These are phyloP conservation scores for Eragrostis tef DNA, from an alignment of 202 grass and related monocot species.

Conservation along the genomic window DNA sequence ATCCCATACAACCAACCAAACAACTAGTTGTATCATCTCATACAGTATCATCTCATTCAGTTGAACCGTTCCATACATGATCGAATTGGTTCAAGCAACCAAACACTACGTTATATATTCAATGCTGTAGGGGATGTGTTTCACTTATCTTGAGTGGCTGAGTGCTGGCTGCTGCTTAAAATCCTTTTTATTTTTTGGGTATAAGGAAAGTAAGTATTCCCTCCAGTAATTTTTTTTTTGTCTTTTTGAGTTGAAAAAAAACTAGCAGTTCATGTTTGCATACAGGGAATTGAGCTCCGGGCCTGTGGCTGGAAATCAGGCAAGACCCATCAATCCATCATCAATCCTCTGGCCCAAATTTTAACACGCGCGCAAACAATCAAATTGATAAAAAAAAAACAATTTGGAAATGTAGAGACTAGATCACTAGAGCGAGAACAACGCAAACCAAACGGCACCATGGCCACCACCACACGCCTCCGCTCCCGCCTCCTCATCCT, in stretches of 20 bases:
- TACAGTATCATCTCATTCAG: too few relatives aligned
- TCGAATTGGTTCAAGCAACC: too few relatives aligned
- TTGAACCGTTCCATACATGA: too few relatives aligned
- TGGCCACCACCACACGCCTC: slow-evolving; percentile 50
- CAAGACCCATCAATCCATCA: slow-evolving; percentile 14
- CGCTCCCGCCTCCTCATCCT: slow-evolving; percentile 46
- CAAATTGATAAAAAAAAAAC: neutral
- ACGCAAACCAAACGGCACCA: slow-evolving; percentile 40
- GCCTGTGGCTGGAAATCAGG: slow-evolving; percentile 15
- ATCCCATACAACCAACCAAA: too few relatives aligned
- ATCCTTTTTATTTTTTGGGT: neutral
- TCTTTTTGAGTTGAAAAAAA: too few relatives aligned
- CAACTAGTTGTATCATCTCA: too few relatives aligned
- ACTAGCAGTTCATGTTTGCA: too few relatives aligned
- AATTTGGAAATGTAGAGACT: neutral
- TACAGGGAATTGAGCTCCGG: neutral
- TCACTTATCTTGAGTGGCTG: neutral
- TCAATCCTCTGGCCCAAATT: slow-evolving; percentile 35
- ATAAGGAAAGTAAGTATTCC: neutral
- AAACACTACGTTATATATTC: neutral
- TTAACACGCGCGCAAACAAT: slow-evolving; percentile 32
- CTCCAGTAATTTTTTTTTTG: too few relatives aligned
- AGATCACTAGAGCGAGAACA: neutral
- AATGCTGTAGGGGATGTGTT: neutral
- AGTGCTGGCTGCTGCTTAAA: neutral